phyloP scores from a whole-genome alignment of 352 stramenopile genomes.

The Phytophthora podocarpi region DNA sequence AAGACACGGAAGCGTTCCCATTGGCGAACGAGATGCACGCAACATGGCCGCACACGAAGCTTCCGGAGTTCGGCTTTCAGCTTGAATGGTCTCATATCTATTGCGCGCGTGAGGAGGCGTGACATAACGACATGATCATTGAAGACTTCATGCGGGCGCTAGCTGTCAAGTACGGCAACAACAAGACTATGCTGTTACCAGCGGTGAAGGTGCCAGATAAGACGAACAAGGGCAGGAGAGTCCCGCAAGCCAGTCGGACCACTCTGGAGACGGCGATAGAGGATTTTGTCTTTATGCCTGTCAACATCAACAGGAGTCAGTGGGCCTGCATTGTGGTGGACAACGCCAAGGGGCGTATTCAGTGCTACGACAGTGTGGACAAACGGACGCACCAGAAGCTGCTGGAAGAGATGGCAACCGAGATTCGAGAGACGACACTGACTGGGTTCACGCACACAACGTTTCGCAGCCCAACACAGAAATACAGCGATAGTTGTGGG shows the following conservation, averaged over 20 bases:
- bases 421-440: not conserved
- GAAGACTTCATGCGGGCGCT: not conserved
- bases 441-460: not conserved
- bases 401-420: not conserved
- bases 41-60: no score
- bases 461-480: not conserved
- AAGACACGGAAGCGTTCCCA: no score
- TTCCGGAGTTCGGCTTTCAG: no score
- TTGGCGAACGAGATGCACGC: no score
- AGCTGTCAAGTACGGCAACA: not conserved
- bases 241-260: not conserved
- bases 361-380: constrained; percentile 7
- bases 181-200: not conserved
- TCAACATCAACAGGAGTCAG: constrained; percentile 2
- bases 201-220: not conserved
- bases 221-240: not conserved
- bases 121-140: constrained; percentile 5
- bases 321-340: constrained; percentile 6
- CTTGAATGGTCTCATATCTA: no score
- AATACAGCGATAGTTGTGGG: not conserved
- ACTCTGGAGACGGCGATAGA: not conserved
- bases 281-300: not conserved
- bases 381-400: not conserved
- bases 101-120: not conserved
- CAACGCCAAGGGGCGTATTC: not conserved